Base-by-base conservation (phyloP, 2,329 filamentous ascomycete species). In the Cercospora nicotianae region DNA sequence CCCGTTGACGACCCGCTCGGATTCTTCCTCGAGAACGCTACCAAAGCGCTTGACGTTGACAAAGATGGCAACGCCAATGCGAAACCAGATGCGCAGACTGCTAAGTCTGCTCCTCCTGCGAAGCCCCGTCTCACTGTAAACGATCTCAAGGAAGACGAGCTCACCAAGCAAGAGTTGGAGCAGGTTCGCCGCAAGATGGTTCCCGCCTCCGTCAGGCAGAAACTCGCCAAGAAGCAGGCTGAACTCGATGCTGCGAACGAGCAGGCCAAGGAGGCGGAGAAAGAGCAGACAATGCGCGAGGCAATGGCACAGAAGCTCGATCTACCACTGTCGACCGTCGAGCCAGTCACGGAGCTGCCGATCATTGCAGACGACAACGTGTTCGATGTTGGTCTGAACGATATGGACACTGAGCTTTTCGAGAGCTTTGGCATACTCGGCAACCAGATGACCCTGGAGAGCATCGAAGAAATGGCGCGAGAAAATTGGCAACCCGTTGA, bases 11-110 rank as follows among this genome's bases (percentile, higher is more conserved):
- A 89, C 74, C 83, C 86, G 33, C 77, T 88, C 31, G 80, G 83
- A n/a, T 90, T 84, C 74, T 82, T 85, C 28, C 72, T 89, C 6
- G 83, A 86, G 6, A 84, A 82, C 51, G 80, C 87, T 69, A 82
- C 68, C 2, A 67, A 31, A 20, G 82, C 78, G 13, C 73, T 83
- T 12, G 79, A 80, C 45, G 77, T 87, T n/a, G 83, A 87, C 59
- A 76, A 83, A 63, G 81, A 85, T 60, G 80, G 80, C 45, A 75
- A 75, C 13, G 39, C 65, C n/a, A 31, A 70, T 23, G 65, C 65
- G n/a, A 69, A 70, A 55, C n/a, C 65, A n/a, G 60, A 81, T 81
- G n/a, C 28, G 12, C 26, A 63, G 13, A 20, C 51, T 26, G 42
- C 67, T 18, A 64, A 65, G 20, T 36, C 36, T 58, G 55, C 33